Conservation (phyloP, 2,329 filamentous ascomycete genomes). For the Fusarium miscanthi region DNA sequence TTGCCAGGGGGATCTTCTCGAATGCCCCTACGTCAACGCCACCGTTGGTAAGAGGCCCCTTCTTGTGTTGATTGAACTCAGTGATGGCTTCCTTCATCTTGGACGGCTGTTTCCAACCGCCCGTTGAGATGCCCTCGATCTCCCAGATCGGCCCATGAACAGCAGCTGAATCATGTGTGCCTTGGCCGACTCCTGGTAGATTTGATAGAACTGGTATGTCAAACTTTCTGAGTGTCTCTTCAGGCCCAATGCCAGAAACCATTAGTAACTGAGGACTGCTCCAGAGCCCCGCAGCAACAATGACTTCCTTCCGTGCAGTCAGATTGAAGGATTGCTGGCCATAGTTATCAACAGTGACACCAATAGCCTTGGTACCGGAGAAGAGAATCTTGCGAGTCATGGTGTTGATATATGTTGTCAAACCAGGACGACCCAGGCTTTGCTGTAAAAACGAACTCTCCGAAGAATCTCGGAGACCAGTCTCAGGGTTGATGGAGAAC, state of each 20-base stretch:
- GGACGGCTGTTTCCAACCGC: background rate
- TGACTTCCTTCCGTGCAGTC: background rate
- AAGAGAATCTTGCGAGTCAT: background rate
- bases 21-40: background rate
- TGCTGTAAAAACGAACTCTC: background rate
- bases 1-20: background rate
- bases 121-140: background rate
- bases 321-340: background rate
- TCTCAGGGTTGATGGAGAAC: conserved; percentile 14
- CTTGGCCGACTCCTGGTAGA: background rate
- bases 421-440: background rate
- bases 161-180: background rate
- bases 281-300: background rate
- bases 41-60: background rate
- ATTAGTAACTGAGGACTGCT: background rate
- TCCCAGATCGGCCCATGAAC: conserved; percentile 4
- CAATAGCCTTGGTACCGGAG: background rate
- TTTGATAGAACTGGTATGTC: background rate
- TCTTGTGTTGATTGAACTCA: background rate
- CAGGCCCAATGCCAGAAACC: background rate
- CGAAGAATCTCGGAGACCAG: conserved; percentile 8
- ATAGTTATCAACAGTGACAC: background rate
- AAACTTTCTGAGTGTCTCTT: background rate
- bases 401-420: background rate
- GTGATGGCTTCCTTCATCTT: background rate